Percentiles rank a stretch among this genome's conserved stretches.
Conservation (phyloP, 1,284 basidiomycete species). For the Pseudozyma hubeiensis region DNA sequence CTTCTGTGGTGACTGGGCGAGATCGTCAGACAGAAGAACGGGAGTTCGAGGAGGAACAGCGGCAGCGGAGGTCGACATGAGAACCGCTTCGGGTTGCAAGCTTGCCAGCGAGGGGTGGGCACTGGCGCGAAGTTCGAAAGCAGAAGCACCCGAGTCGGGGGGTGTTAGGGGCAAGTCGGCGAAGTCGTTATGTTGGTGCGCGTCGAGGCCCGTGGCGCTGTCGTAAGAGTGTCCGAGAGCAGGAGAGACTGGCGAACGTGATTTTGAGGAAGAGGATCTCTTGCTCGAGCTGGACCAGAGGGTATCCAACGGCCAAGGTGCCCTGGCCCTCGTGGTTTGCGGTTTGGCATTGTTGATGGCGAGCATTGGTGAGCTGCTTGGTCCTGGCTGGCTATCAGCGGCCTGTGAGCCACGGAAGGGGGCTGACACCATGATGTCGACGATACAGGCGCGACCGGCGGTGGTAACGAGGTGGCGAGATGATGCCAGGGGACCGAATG, state of each 20-base stretch:
- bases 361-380: constrained; percentile 8
- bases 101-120: constrained; percentile 2
- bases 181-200: constrained; percentile 21
- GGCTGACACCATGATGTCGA: constrained; percentile 14
- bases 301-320: constrained; percentile 46
- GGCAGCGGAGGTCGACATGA: constrained; percentile 6
- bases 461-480: too few species aligned
- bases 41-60: neutral
- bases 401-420: constrained; percentile 12
- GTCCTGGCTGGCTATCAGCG: constrained; percentile 1
- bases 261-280: constrained; percentile 13
- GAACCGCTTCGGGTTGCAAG: neutral
- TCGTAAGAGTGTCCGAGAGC: constrained; percentile 17
- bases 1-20: constrained; percentile 9
- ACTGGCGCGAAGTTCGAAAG: constrained; percentile 21
- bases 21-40: neutral
- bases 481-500: too few species aligned
- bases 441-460: too few species aligned
- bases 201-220: constrained; percentile 17
- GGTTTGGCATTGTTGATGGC: constrained; percentile 18
- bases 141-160: constrained; percentile 32
- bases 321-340: constrained; percentile 13
- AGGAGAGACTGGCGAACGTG: constrained; percentile 14
- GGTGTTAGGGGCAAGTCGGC: constrained; percentile 38
- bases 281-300: constrained; percentile 36